Conservation (phyloP, 2,329 filamentous ascomycete species). For the Fusarium sp. region DNA sequence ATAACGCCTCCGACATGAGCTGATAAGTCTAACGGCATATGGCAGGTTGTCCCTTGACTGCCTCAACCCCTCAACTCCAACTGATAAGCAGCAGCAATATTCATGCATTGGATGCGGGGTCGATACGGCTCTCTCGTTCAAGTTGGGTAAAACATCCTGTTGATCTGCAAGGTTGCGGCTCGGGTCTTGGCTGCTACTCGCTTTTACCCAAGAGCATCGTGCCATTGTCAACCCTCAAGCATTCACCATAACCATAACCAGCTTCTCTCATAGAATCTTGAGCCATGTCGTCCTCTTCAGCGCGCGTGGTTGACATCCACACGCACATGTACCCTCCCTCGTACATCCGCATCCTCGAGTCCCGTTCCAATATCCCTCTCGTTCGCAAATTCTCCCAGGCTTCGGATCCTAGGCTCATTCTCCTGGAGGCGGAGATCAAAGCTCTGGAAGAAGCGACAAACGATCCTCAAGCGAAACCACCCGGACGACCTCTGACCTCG, state of each 20-base stretch:
- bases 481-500: constrained; percentile 83
- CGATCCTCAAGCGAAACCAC: constrained; percentile 66
- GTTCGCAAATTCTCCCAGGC: constrained; percentile 71
- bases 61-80: constrained; percentile 16
- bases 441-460: constrained; percentile 62
- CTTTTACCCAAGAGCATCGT: not conserved
- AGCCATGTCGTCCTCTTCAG: constrained; percentile 51
- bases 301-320: constrained; percentile 71
- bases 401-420: constrained; percentile 71
- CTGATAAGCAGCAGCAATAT: constrained; percentile 30
- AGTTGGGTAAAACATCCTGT: constrained; percentile 13
- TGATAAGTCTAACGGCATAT: constrained; percentile 19
- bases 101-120: constrained; percentile 21
- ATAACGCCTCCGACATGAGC: not conserved
- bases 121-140: constrained; percentile 5
- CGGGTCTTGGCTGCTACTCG: constrained; percentile 8
- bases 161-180: constrained; percentile 27
- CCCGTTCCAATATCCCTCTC: constrained; percentile 72
- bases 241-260: not conserved
- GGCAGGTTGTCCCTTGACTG: not conserved
- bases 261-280: not conserved
- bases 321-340: constrained; percentile 76
- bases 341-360: constrained; percentile 70
- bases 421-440: constrained; percentile 64
- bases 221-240: not conserved